These are phyloP conservation scores for Trametes elegans DNA, from an alignment of 768 basidiomycete genomes.

Conservation along the genomic window DNA sequence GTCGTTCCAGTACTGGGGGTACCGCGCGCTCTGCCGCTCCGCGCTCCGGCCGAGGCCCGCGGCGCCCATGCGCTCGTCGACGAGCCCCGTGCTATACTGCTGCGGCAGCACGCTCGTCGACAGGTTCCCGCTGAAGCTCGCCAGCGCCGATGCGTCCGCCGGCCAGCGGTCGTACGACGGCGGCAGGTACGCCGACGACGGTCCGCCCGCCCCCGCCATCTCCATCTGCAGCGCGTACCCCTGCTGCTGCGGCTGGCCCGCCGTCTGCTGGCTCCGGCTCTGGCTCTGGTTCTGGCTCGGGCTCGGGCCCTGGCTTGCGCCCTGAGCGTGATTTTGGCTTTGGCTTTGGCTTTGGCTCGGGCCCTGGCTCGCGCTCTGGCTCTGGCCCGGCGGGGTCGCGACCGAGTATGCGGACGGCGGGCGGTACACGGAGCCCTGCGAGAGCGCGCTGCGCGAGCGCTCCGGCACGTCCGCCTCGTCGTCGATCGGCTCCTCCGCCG, in stretches of 20 bases:
- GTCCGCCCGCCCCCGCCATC: conserved; percentile 8
- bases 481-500: conserved; percentile 47
- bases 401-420: conserved; percentile 18
- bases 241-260: conserved; percentile 1
- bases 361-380: conserved; percentile 1
- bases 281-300: conserved; percentile 8
- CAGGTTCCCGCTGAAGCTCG: conserved; percentile 44
- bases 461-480: conserved; percentile 19
- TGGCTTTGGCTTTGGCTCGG: conserved; percentile 5
- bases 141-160: conserved; percentile 20
- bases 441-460: conserved; percentile 7
- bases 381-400: conserved; percentile 6
- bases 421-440: conserved; percentile 18
- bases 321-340: too few relatives aligned
- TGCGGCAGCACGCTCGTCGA: conserved; percentile 76
- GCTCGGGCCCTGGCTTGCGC: conserved; percentile 1
- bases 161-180: conserved; percentile 51
- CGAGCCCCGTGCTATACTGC: conserved; percentile 70
- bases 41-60: conserved; percentile 15
- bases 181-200: conserved; percentile 28
- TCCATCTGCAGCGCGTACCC: conserved; percentile 19
- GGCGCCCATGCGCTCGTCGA: conserved; percentile 44
- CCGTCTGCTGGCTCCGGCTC: neutral
- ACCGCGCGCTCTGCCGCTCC: conserved; percentile 27
- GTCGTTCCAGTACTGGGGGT: conserved; percentile 38